Base-by-base conservation (phyloP, 805 yeast genomes). In the Metschnikowia colocasiae region DNA sequence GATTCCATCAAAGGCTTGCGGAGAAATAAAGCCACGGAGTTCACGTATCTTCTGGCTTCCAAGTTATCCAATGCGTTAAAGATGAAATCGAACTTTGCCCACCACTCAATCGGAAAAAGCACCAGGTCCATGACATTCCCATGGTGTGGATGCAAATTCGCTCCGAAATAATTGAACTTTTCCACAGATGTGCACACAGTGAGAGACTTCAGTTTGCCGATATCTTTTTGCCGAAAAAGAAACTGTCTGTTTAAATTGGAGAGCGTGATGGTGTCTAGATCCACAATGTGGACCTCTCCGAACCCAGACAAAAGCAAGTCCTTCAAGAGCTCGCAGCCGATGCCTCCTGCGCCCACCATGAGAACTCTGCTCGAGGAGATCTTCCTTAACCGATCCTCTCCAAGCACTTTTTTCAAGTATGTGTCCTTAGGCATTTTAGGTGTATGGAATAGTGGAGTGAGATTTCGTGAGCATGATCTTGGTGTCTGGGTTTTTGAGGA, bases 271-370 rank as follows among this genome's bases (percentile, higher is more conserved):
- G 98, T 94, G 62, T 94, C 99, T 47, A 94, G 74, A 67, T 94
- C 99, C n/a, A 91, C 91, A 26, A 91, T 77, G 61, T 89, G 95
- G 47, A 91, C 83, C 59, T 87, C 95, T 2, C 94, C 94, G 54
- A 84, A 85, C 6, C 94, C 91, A 63, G 87, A 74, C 52, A 89
- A 67, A 4, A 87, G 80, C 42, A 91, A 69, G 60, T 91, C 85
- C 61, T 91, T 91, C 48, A 91, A 70, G 38, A 91, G 69, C 63
- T 91, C 98, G 63, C 96, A 91, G 2, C 98, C 98, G 54, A 91
- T 90, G 6, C 98, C 98, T 26, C 98, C 98, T 1, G 97, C 96
- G 3, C 98, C 98, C 2, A 91, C 95, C 67, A 91, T 70, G 25
- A 91, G 68, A 12, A 90, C 87, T 52, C 80, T 83, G 6, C 86